These are phyloP conservation scores for Casuarina cunninghamiana DNA, from an alignment of 306 rosid species.

Conservation along the genomic window DNA sequence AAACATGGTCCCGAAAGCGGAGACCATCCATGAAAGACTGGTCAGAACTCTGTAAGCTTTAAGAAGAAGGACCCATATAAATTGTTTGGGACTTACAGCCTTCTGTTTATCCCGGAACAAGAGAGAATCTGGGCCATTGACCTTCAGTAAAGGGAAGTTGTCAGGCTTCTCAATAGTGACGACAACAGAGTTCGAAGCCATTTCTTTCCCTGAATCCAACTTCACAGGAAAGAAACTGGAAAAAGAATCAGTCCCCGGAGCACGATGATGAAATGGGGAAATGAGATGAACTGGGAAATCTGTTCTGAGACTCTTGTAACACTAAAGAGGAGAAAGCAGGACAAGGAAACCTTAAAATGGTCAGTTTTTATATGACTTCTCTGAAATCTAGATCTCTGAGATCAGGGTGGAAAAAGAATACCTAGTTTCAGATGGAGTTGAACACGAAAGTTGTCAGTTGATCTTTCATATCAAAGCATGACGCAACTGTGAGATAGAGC, in stretches of 20 bases:
- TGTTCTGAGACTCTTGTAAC: slow-evolving; percentile 21
- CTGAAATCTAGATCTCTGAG: slow-evolving; percentile 25
- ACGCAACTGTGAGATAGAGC: not conserved
- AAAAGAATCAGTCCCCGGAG: slow-evolving; percentile 3
- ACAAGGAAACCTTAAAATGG: slow-evolving; percentile 16
- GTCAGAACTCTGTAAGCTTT: slow-evolving; percentile 65
- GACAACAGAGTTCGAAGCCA: slow-evolving; percentile 73
- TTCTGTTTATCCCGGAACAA: slow-evolving; percentile 64
- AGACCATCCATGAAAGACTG: slow-evolving; percentile 70
- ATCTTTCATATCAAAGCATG: slow-evolving; percentile 3
- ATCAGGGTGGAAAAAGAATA: slow-evolving; percentile 23
- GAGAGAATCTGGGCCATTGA: slow-evolving; percentile 53
- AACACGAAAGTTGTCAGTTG: not conserved
- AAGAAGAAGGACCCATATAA: slow-evolving; percentile 89
- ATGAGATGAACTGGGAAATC: slow-evolving; percentile 11
- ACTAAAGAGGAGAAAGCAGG: slow-evolving; percentile 10
- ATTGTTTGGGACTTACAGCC: slow-evolving; percentile 68
- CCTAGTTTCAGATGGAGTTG: slow-evolving; percentile 17
- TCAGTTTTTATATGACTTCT: slow-evolving; percentile 1
- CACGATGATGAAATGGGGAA: slow-evolving; percentile 18
- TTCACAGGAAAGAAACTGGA: not conserved
- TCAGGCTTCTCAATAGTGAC: slow-evolving; percentile 55
- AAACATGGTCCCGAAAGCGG: slow-evolving; percentile 37
- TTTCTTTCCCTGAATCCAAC: slow-evolving; percentile 24
- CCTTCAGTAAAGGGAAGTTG: slow-evolving; percentile 45